These are phyloP conservation scores for Naganishia liquefaciens DNA, from an alignment of 1,284 basidiomycete genomes.

Conservation along the genomic window DNA sequence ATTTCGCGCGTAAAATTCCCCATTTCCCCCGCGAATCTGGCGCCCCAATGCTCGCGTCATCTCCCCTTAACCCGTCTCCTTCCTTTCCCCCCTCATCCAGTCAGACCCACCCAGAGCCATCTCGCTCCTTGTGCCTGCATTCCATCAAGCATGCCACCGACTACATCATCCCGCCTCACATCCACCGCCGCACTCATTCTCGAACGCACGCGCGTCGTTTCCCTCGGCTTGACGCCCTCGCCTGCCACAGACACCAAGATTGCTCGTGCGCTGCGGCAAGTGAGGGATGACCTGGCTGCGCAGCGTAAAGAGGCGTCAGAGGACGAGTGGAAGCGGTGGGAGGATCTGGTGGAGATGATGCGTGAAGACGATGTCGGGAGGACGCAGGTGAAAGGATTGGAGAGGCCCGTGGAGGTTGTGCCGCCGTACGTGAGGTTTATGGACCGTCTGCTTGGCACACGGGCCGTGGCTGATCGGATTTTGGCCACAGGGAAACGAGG, in stretches of 20 bases:
- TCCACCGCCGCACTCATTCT: slow-evolving; percentile 50
- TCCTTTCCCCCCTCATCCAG: no score
- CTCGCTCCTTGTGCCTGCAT: neutral
- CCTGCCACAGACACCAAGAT: slow-evolving; percentile 47
- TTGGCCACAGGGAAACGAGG: neutral
- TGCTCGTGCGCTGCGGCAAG: slow-evolving; percentile 43
- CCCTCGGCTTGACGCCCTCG: slow-evolving; percentile 47
- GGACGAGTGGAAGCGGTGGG: slow-evolving; percentile 42
- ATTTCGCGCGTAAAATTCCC: neutral
- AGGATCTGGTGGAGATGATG: slow-evolving; percentile 48
- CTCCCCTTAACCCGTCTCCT: no score
- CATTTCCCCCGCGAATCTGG: neutral
- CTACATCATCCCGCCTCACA: slow-evolving; percentile 46
- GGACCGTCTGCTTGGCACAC: no score
- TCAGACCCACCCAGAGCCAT: neutral
- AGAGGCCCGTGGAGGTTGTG: slow-evolving; percentile 31
- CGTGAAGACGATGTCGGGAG: slow-evolving; percentile 48
- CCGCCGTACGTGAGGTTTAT: slow-evolving; percentile 23
- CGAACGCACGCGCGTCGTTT: slow-evolving; percentile 51
- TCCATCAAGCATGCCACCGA: slow-evolving; percentile 30
- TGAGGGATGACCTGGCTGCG: slow-evolving; percentile 42
- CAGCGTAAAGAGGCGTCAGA: slow-evolving; percentile 37
- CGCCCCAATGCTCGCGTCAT: slow-evolving; percentile 1
- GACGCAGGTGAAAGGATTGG: slow-evolving; percentile 42
- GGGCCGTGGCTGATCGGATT: neutral